phyloP scores from a whole-genome alignment of 2,329 filamentous ascomycete genomes.

The Penicillium sp. region DNA sequence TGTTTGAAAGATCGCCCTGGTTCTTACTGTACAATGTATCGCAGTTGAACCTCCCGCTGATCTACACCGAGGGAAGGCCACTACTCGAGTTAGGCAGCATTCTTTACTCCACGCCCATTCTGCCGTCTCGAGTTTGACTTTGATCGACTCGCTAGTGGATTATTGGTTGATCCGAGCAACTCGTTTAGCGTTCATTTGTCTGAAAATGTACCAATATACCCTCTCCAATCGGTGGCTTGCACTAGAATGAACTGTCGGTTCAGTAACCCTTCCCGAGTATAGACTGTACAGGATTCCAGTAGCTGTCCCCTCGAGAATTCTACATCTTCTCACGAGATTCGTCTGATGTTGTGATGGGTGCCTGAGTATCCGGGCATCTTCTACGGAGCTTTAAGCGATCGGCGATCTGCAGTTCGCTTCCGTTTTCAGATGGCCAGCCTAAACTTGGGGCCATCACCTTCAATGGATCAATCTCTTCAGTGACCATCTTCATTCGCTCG shows the following conservation, averaged over 20 bases:
- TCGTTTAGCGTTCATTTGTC: not conserved
- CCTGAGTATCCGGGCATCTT: not conserved
- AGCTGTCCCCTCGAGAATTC: no score
- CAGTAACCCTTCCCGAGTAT: no score
- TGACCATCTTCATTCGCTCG: not conserved
- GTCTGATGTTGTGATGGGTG: not conserved
- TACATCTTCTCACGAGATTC: not conserved
- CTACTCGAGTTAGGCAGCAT: not conserved
- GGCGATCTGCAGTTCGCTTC: constrained; percentile 2
- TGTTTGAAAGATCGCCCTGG: not conserved
- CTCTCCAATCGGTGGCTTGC: not conserved
- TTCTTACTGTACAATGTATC: no score
- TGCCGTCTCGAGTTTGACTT: not conserved
- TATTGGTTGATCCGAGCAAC: not conserved
- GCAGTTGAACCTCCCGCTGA: not conserved
- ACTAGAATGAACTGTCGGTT: no score
- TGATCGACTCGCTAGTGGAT: not conserved
- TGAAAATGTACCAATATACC: constrained; percentile 3
- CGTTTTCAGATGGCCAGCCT: not conserved
- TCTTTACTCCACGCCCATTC: not conserved
- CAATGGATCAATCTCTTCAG: not conserved
- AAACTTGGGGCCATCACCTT: not conserved
- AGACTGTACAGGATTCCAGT: no score
- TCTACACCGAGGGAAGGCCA: not conserved
- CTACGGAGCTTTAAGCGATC: not conserved